These are phyloP conservation scores for Cyberlindnera samutprakarnensis DNA, from an alignment of 805 yeast species.

Conservation along the genomic window DNA sequence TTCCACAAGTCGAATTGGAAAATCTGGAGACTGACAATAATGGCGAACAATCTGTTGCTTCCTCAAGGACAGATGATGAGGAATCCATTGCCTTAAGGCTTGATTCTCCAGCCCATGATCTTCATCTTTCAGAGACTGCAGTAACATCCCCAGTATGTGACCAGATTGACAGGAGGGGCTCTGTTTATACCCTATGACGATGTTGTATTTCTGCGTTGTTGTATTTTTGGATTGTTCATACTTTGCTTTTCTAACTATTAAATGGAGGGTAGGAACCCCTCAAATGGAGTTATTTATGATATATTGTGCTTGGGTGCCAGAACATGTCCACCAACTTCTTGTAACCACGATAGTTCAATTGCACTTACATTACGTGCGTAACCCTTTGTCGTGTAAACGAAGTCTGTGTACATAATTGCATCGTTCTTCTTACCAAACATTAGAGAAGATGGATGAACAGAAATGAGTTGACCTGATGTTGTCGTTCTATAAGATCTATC, in stretches of 20 bases:
- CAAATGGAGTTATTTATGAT: too few species aligned
- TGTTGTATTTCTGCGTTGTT: not conserved
- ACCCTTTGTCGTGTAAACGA: constrained; percentile 87
- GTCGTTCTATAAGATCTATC: constrained; percentile 89
- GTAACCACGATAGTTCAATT: constrained; percentile 78
- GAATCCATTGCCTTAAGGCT: too few species aligned
- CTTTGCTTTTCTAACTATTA: too few species aligned
- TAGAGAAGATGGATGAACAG: constrained; percentile 86
- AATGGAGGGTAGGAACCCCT: too few species aligned
- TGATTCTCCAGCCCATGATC: too few species aligned
- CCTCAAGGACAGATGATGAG: too few species aligned
- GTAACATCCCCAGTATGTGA: too few species aligned
- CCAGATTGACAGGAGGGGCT: too few species aligned
- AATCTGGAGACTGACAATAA: constrained; percentile 2
- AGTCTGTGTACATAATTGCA: constrained; percentile 91
- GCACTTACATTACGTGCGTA: constrained; percentile 87
- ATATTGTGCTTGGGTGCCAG: constrained; percentile 11
- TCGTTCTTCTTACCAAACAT: constrained; percentile 77
- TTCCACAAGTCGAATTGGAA: not conserved
- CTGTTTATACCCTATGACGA: too few species aligned
- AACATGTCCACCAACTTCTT: constrained; percentile 40
- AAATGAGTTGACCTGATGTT: constrained; percentile 72
- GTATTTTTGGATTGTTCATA: too few species aligned
- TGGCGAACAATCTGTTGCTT: too few species aligned
- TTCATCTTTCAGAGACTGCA: too few species aligned